Base-by-base conservation (phyloP, 345 rosid species). In the Populus euphratica region DNA sequence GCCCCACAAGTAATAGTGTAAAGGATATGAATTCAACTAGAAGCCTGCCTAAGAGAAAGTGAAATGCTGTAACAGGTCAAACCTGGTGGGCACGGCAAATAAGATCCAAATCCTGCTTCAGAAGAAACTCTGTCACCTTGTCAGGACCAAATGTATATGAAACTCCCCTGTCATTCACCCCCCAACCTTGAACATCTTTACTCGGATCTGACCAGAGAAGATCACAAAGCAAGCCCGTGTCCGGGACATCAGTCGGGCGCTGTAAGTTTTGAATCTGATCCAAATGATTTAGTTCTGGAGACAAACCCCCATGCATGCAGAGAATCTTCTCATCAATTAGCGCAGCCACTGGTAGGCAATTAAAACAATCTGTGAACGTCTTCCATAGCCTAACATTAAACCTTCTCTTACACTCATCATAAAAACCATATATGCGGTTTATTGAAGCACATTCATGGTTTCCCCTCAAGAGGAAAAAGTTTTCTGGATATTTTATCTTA, bases 1-100 rank as follows among this genome's bases (percentile, higher is more conserved):
- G 47, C 25, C 39, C 5, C 54, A n/a, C 6, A 21, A 70, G 65
- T 27, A 70, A 6, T 2, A 43, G 23, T 35, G 27, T 5, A 59
- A 49, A 23, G 44, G 11, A 44, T 23, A 78, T 35, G 39, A 66
- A 49, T 25, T 62, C 36, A 8, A 62, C 61, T 33, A 68, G n/a
- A 62, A 61, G 25, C 61, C 20, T 41, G 21, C 9, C 47, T 4
- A 66, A 63, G 36, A 74, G 16, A 49, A 75, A 80, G 20, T 47
- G 25, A 54, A 62, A 10, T 70, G 67, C 56, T 29, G 36, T 33
- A 31, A 52, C 29, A 64, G 9, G 68, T 13, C 43, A 61, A 85
- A 93, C 98, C 97, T 94, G 98, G 79, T 92, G 98, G 72, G 98
- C 98, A 69, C 94, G 97, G 64, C 97, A 93, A 80, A 93, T 67